Percentiles rank a stretch among this genome's conserved stretches.
phyloP scores from a whole-genome alignment of 2,329 filamentous ascomycete species.

The Arthrobotrys entomopaga region DNA sequence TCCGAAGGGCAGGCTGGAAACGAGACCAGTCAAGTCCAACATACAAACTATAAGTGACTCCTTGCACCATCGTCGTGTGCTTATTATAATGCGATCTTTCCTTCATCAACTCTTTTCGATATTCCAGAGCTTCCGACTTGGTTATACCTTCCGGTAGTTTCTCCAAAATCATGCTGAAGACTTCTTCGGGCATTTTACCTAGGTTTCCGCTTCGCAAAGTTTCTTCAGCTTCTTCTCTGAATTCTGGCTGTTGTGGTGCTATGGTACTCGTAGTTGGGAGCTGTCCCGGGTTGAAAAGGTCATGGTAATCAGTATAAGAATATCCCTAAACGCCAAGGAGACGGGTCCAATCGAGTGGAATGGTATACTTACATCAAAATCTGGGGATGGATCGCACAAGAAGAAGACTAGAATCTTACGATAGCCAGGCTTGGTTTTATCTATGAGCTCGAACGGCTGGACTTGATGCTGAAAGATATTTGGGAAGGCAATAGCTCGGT shows the following conservation, averaged over 20 bases:
- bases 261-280: slow-evolving; percentile 38
- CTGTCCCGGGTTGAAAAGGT: not conserved
- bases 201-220: slow-evolving; percentile 11
- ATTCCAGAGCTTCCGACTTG: slow-evolving; percentile 62
- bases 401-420: slow-evolving; percentile 55
- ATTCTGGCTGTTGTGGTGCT: slow-evolving; percentile 37
- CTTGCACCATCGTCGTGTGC: slow-evolving; percentile 37
- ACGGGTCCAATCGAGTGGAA: not conserved
- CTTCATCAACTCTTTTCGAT: slow-evolving; percentile 62
- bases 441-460: slow-evolving; percentile 43
- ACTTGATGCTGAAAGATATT: slow-evolving; percentile 52
- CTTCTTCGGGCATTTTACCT: slow-evolving; percentile 48
- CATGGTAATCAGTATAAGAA: not conserved
- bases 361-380: slow-evolving; percentile 10
- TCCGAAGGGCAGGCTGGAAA: no score
- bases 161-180: slow-evolving; percentile 55
- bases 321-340: not conserved
- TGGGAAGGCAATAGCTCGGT: slow-evolving; percentile 51
- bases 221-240: not conserved
- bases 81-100: slow-evolving; percentile 60
- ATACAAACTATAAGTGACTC: slow-evolving; percentile 40
- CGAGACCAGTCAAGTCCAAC: not conserved
- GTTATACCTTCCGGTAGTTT: slow-evolving; percentile 58
- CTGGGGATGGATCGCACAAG: slow-evolving; percentile 58
- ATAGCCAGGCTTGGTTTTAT: slow-evolving; percentile 44